A percentile compares a stretch with the other conserved stretches of the same genome.
These are phyloP conservation scores for Zygnema cylindricum DNA, from an alignment of 139 green algal species.

Conservation along the genomic window DNA sequence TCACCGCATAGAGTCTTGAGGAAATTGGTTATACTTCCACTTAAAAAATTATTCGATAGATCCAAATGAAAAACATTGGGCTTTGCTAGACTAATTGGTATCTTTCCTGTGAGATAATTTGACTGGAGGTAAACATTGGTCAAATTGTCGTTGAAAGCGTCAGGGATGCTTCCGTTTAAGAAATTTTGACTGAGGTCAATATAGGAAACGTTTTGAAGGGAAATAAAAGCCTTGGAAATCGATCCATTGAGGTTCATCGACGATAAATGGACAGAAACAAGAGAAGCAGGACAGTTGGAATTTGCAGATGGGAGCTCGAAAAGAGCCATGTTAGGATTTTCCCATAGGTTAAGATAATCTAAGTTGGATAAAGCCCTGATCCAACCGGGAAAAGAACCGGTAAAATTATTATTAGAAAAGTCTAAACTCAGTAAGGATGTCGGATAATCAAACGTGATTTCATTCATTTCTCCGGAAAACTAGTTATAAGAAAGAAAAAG, in stretches of 20 bases:
- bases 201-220: background rate
- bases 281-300: background rate
- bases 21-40: background rate
- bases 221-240: background rate
- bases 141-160: background rate
- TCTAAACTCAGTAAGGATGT: background rate
- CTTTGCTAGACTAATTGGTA: background rate
- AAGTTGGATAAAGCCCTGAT: background rate
- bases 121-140: background rate
- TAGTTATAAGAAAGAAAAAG: background rate
- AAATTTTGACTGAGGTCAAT: conserved; percentile 39
- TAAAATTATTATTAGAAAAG: background rate
- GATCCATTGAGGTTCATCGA: conserved; percentile 21
- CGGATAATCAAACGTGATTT: background rate
- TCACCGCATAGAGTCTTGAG: background rate
- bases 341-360: background rate
- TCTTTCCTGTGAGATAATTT: background rate
- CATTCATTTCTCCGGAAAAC: background rate
- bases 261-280: background rate
- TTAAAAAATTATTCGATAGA: background rate
- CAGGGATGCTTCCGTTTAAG: conserved; percentile 24
- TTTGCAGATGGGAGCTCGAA: background rate
- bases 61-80: background rate
- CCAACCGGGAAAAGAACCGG: background rate
- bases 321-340: background rate